phyloP scores from a whole-genome alignment of 495 filamentous ascomycete genomes.

The Penicillium bialowiezense region DNA sequence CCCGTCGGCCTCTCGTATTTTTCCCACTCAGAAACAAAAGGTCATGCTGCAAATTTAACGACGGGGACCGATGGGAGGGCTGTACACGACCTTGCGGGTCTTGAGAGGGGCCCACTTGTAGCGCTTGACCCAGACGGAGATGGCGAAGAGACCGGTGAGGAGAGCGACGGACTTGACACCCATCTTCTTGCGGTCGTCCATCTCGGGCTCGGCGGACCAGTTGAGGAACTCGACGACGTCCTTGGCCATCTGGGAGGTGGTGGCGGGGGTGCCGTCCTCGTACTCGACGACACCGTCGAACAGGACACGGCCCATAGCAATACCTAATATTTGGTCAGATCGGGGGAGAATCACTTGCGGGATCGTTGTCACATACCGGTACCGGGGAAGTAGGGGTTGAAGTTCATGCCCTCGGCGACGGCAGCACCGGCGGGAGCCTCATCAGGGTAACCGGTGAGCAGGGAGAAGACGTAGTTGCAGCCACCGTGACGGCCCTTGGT shows the following conservation, averaged over 20 bases:
- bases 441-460: conserved; percentile 98
- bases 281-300: conserved; percentile 98
- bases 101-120: conserved; percentile 98
- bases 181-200: conserved; percentile 99
- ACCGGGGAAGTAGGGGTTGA: conserved; percentile 99
- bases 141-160: conserved; percentile 70
- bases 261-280: conserved; percentile 92
- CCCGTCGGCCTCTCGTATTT: conserved; percentile 33
- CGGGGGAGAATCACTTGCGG: not conserved
- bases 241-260: conserved; percentile 99
- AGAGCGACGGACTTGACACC: conserved; percentile 88
- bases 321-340: conserved; percentile 51
- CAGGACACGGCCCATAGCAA: conserved; percentile 97
- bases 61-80: conserved; percentile 58
- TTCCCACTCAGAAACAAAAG: conserved; percentile 31
- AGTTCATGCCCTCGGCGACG: conserved; percentile 87
- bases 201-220: conserved; percentile 98
- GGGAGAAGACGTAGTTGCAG: conserved; percentile 95
- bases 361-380: conserved; percentile 57
- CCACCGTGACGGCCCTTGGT: conserved; percentile 97
- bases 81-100: conserved; percentile 88
- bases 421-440: conserved; percentile 85
- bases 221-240: conserved; percentile 98
- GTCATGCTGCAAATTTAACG: conserved; percentile 34
- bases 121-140: conserved; percentile 97